Base-by-base conservation (phyloP, 2,329 filamentous ascomycete species). In the Colletotrichum siamense region DNA sequence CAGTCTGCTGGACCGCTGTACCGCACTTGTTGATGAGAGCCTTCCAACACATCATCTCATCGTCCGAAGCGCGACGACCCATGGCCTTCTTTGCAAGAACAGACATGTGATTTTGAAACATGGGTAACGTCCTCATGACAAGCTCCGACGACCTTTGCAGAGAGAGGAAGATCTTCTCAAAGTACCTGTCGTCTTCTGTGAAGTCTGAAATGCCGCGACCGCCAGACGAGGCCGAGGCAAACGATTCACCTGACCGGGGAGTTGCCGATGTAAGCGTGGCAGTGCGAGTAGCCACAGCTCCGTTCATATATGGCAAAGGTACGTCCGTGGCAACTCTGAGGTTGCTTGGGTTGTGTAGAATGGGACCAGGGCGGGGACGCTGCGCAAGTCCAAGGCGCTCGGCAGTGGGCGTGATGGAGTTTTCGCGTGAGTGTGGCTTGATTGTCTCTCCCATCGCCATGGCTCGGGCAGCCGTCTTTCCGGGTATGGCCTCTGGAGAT, bases 171-270 rank as follows among this genome's bases (percentile, higher is more conserved):
- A 98, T 95, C 77, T 89, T 92, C 78, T 98, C 96, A 79, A 98
- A 98, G 32, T 93, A 90, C 18, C 91, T 90, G 79, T 98, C 95
- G 78, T 98, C 95, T 78, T 95, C 94, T 4, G 90, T 91, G 66
- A 93, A 91, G 67, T 95, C 94, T 12, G 91, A 83, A 9, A 88
- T 86, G 63, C 88, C 88, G 59, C 89, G 89, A 57, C 90, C 88
- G 34, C 88, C 86, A 70, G 88, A 83, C 15, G 83, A 85, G 73
- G 88, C 87, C 0, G 93, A 92, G 3, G 88, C 89, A 82, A 97
- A 98, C 0, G 95, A 95, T 80, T 98, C 95, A 59, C 94, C 94
- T 9, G 95, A 98, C 28, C 95, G 92, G 62, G 95, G 95, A 1
- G 95, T 98, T n/a, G 89, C 90, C 78, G 86, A 92, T 71, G 83